These are phyloP conservation scores for Coemansia nantahalensis DNA, from an alignment of 192 early-diverging fungal species.

Conservation along the genomic window DNA sequence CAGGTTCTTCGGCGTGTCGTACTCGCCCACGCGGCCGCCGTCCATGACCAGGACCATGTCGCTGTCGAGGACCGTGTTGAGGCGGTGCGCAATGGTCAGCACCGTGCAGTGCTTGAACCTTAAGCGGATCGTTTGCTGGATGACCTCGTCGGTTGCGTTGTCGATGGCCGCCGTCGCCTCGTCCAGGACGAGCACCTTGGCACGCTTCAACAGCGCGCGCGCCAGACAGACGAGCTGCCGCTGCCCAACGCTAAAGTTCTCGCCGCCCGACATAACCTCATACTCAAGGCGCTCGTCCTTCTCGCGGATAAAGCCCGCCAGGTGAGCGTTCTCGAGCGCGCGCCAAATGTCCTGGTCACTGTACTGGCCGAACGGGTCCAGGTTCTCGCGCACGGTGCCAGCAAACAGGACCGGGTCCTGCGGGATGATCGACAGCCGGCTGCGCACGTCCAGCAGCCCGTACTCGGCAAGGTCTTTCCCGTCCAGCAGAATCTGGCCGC, in stretches of 20 bases:
- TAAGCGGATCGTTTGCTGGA: constrained; percentile 61
- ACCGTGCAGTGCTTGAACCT: constrained; percentile 66
- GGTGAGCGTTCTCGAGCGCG: constrained; percentile 61
- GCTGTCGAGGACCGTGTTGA: no score
- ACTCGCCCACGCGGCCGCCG: no score
- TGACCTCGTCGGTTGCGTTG: constrained; percentile 52
- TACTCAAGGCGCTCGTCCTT: constrained; percentile 33
- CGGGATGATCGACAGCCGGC: constrained; percentile 73
- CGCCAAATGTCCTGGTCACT: constrained; percentile 65
- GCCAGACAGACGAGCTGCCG: constrained; percentile 81
- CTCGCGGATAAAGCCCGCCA: constrained; percentile 20
- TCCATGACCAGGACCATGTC: no score
- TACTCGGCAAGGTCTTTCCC: constrained; percentile 70
- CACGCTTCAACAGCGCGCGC: constrained; percentile 69
- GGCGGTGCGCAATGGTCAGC: no score
- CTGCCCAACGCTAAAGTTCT: constrained; percentile 80
- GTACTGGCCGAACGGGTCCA: constrained; percentile 76
- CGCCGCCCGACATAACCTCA: constrained; percentile 54
- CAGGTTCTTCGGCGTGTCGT: no score
- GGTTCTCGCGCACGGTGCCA: constrained; percentile 75
- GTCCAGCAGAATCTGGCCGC: constrained; percentile 74
- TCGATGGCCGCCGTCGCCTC: constrained; percentile 61
- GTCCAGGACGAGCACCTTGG: constrained; percentile 65
- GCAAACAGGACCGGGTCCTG: constrained; percentile 75
- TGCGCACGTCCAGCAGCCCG: constrained; percentile 74